A percentile compares a stretch with the other conserved stretches of the same genome.
Conservation (phyloP, 2,329 filamentous ascomycete species). For the Pseudocercospora fijiensis region DNA sequence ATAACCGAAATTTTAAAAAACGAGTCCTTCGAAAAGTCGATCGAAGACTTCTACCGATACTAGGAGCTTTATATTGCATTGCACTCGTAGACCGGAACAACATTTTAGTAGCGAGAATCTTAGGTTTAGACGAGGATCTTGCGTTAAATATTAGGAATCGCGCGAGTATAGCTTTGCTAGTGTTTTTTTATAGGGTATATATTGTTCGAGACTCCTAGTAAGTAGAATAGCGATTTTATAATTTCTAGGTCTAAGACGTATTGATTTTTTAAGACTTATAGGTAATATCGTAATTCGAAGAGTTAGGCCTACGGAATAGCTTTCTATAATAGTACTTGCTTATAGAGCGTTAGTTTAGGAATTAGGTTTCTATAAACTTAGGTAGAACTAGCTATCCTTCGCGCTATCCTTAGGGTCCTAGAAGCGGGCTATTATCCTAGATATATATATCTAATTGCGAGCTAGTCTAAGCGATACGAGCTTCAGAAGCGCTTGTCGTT, state of each 20-base stretch:
- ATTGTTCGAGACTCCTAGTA: slow-evolving; percentile 11
- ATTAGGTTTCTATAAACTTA: slow-evolving; percentile 10
- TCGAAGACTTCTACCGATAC: slow-evolving; percentile 49
- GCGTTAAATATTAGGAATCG: slow-evolving; percentile 6
- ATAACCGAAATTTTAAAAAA: slow-evolving; percentile 29
- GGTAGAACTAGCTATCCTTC: slow-evolving; percentile 6
- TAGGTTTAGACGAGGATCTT: slow-evolving; percentile 16
- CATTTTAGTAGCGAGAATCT: slow-evolving; percentile 15
- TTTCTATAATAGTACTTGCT: slow-evolving; percentile 5
- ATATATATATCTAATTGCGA: slow-evolving; percentile 19
- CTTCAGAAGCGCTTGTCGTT: slow-evolving; percentile 18
- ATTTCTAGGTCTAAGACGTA: too few relatives aligned
- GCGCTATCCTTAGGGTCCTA: slow-evolving; percentile 10
- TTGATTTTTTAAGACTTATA: too few relatives aligned
- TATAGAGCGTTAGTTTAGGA: slow-evolving; percentile 10
- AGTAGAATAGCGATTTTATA: too few relatives aligned
- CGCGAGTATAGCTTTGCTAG: slow-evolving; percentile 10
- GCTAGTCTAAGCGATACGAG: slow-evolving; percentile 23
- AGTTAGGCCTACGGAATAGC: slow-evolving; percentile 34
- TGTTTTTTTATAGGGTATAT: slow-evolving; percentile 14
- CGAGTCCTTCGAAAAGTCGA: slow-evolving; percentile 51
- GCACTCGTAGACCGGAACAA: slow-evolving; percentile 46
- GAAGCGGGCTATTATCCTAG: slow-evolving; percentile 30
- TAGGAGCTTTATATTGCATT: slow-evolving; percentile 45
- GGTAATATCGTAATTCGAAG: slow-evolving; percentile 40